These are phyloP conservation scores for Rhypophila decipiens DNA, from an alignment of 495 filamentous ascomycete species.

Conservation along the genomic window DNA sequence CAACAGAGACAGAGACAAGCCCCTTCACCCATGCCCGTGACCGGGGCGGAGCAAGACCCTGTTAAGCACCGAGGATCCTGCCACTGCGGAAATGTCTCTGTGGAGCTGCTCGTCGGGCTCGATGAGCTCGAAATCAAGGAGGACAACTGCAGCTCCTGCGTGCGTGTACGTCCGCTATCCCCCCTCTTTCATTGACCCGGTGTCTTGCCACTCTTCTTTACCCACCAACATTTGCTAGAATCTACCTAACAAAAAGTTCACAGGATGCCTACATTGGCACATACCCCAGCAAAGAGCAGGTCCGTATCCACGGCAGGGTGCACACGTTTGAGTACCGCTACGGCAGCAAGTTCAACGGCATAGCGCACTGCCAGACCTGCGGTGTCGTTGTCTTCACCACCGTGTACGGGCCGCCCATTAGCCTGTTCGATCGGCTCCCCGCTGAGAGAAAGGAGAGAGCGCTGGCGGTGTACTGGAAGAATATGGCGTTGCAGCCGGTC, in stretches of 20 bases:
- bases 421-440: constrained; percentile 7
- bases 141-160: constrained; percentile 19
- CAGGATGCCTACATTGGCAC: constrained; percentile 14
- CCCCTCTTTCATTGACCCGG: not conserved
- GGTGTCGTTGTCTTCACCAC: constrained; percentile 14
- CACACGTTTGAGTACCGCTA: constrained; percentile 15
- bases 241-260: not conserved
- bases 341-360: constrained; percentile 4
- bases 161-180: constrained; percentile 6
- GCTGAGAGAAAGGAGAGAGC: constrained; percentile 11
- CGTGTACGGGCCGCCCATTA: constrained; percentile 15
- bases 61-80: constrained; percentile 9
- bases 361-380: constrained; percentile 11
- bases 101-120: constrained; percentile 4
- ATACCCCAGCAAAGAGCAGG: constrained; percentile 14
- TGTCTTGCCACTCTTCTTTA: not conserved
- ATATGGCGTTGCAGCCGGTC: constrained; percentile 14
- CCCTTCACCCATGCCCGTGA: too few relatives aligned
- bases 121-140: constrained; percentile 6
- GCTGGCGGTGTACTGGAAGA: constrained; percentile 7
- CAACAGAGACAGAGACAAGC: too few relatives aligned
- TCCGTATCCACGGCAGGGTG: constrained; percentile 8
- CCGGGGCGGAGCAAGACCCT: not conserved
- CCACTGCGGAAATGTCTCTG: constrained; percentile 12
- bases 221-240: not conserved